These are phyloP conservation scores for Phlebiopsis flavidoalba DNA, from an alignment of 768 basidiomycete species.

Conservation along the genomic window DNA sequence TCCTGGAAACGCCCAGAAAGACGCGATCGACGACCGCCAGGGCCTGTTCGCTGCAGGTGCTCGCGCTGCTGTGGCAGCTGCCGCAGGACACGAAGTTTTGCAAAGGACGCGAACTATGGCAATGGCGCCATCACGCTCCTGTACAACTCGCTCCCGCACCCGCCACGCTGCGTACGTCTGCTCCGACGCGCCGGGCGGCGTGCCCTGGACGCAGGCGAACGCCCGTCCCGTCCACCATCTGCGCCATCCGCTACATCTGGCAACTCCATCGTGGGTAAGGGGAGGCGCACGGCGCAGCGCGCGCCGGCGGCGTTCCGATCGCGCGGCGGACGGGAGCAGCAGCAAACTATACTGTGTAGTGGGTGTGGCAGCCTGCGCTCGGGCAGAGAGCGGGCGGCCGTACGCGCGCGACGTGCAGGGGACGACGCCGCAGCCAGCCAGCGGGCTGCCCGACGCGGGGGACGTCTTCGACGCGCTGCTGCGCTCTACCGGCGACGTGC, in stretches of 20 bases:
- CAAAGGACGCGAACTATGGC: slow-evolving; percentile 11
- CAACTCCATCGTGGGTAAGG: neutral
- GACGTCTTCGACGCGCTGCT: slow-evolving; percentile 36
- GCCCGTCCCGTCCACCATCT: neutral
- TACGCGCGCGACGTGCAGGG: slow-evolving; percentile 51
- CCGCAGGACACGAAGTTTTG: slow-evolving; percentile 3
- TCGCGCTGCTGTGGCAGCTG: slow-evolving; percentile 11
- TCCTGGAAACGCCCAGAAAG: slow-evolving; percentile 7
- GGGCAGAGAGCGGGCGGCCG: slow-evolving; percentile 45
- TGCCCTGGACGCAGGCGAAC: slow-evolving; percentile 1
- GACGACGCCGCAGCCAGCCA: slow-evolving; percentile 33
- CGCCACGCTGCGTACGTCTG: slow-evolving; percentile 23
- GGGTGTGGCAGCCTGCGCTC: slow-evolving; percentile 35
- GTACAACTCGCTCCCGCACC: slow-evolving; percentile 28
- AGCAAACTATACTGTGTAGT: too few relatives aligned
- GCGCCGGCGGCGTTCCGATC: slow-evolving; percentile 27
- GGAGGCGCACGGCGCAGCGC: slow-evolving; percentile 8
- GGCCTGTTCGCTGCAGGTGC: slow-evolving; percentile 18
- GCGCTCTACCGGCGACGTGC: slow-evolving; percentile 22
- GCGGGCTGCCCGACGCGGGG: slow-evolving; percentile 43
- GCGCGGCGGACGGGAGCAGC: slow-evolving; percentile 43
- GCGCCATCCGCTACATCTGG: neutral
- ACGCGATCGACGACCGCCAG: slow-evolving; percentile 40
- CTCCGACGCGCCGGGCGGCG: neutral
- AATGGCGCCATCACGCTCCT: slow-evolving; percentile 17